Evolutionary conservation across 345 rosid species (phyloP).

Genomic region (Psidium friedrichsthalianum): DNA sequence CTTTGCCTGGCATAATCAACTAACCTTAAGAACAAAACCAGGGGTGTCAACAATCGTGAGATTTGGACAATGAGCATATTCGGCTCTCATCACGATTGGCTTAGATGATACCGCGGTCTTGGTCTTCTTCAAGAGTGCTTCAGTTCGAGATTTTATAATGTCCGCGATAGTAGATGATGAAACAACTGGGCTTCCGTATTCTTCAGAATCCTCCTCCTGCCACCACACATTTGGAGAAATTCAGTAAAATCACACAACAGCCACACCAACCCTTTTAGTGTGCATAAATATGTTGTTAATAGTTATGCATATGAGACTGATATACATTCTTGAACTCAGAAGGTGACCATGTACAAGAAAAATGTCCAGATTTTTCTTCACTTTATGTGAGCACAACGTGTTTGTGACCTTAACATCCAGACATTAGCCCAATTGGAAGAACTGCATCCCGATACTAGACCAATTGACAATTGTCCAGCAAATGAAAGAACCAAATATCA

Average conservation of each 20-base stretch:
- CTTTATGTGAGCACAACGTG: neutral
- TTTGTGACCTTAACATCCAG: neutral
- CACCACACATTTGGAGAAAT: neutral
- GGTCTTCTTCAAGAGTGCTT: constrained; percentile 51
- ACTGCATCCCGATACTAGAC: neutral
- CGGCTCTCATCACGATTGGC: constrained; percentile 97
- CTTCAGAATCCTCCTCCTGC: constrained; percentile 93
- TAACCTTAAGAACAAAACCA: constrained; percentile 92
- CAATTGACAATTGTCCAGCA: neutral
- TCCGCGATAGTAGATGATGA: constrained; percentile 65
- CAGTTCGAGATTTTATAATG: constrained; percentile 72
- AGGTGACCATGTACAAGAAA: neutral
- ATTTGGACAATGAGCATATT: constrained; percentile 94
- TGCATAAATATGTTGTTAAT: neutral
- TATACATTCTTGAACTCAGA: neutral
- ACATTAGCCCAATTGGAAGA: neutral
- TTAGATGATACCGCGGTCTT: constrained; percentile 83
- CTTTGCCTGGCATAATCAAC: neutral
- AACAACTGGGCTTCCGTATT: constrained; percentile 71
- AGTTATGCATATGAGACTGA: neutral
- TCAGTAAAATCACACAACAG: neutral
- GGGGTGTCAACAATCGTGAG: constrained; percentile 95
- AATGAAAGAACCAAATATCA: neutral
- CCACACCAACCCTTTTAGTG: neutral
- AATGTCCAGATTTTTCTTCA: neutral